phyloP scores from a whole-genome alignment of 108 stramenopile species.

The Skeletonema potamos region DNA sequence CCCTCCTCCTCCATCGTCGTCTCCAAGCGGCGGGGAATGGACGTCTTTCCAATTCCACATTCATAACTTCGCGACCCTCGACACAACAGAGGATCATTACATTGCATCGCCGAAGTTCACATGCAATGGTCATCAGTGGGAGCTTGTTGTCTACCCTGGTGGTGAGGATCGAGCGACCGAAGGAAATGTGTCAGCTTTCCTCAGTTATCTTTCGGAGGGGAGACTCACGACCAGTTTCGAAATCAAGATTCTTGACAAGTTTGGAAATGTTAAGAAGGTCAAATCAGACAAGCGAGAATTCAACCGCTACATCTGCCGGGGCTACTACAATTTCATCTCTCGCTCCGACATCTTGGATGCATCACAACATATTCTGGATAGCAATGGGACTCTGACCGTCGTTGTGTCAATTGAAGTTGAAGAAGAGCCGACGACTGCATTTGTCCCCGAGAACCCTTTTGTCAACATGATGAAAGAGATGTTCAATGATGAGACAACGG shows the following conservation, averaged over 20 bases:
- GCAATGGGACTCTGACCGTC: neutral
- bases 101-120: neutral
- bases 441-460: neutral
- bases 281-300: neutral
- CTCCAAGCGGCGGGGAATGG: neutral
- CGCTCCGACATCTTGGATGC: neutral
- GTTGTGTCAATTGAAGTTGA: neutral
- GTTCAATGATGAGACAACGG: neutral
- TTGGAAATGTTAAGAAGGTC: neutral
- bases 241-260: neutral
- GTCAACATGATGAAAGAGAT: neutral
- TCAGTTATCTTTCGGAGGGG: neutral
- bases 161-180: neutral
- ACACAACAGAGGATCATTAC: neutral
- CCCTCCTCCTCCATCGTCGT: neutral
- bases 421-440: neutral
- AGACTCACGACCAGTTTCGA: neutral
- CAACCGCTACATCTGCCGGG: neutral
- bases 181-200: neutral
- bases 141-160: neutral
- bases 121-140: neutral
- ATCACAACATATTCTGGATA: neutral
- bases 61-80: neutral
- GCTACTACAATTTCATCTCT: neutral
- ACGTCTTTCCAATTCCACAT: neutral